phyloP scores from a whole-genome alignment of 2,329 filamentous ascomycete genomes.

The Chaetomiaceae sp. region DNA sequence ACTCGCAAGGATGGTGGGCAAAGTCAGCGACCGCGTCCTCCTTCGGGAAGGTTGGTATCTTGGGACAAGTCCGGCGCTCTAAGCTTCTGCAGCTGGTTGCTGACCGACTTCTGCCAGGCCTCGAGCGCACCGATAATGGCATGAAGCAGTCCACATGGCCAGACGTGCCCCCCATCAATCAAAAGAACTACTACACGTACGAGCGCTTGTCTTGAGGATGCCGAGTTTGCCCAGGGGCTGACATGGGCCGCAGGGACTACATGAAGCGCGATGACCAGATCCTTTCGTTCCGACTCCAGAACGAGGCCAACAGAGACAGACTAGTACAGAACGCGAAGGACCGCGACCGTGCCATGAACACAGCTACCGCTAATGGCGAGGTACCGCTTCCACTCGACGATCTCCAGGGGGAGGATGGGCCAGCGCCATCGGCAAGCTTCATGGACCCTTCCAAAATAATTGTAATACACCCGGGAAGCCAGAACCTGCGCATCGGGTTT shows the following conservation, averaged over 20 bases:
- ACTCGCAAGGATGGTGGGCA: slow-evolving; percentile 48
- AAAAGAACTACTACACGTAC: slow-evolving; percentile 99
- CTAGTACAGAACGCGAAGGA: slow-evolving; percentile 85
- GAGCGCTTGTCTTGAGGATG: slow-evolving; percentile 27
- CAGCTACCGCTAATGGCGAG: slow-evolving; percentile 65
- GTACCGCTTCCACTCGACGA: slow-evolving; percentile 55
- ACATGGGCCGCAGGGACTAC: slow-evolving; percentile 63
- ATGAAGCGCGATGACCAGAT: slow-evolving; percentile 98
- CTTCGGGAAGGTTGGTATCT: slow-evolving; percentile 51
- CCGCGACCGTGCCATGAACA: slow-evolving; percentile 75
- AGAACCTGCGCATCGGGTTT: slow-evolving; percentile 88
- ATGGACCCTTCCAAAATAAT: slow-evolving; percentile 83
- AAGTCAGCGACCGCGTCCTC: slow-evolving; percentile 60
- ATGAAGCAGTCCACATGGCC: slow-evolving; percentile 96
- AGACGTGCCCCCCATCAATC: slow-evolving; percentile 87
- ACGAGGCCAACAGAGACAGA: slow-evolving; percentile 76
- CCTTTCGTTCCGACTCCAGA: slow-evolving; percentile 78
- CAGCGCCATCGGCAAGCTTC: slow-evolving; percentile 51
- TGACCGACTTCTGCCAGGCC: slow-evolving; percentile 42
- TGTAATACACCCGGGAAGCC: slow-evolving; percentile 90
- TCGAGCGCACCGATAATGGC: slow-evolving; percentile 96
- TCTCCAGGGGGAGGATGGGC: slow-evolving; percentile 50
- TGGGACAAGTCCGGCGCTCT: no score
- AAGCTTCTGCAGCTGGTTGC: background rate
- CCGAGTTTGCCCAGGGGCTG: slow-evolving; percentile 9